Base-by-base conservation (phyloP, 345 rosid genomes). In the Brassica rapa region DNA sequence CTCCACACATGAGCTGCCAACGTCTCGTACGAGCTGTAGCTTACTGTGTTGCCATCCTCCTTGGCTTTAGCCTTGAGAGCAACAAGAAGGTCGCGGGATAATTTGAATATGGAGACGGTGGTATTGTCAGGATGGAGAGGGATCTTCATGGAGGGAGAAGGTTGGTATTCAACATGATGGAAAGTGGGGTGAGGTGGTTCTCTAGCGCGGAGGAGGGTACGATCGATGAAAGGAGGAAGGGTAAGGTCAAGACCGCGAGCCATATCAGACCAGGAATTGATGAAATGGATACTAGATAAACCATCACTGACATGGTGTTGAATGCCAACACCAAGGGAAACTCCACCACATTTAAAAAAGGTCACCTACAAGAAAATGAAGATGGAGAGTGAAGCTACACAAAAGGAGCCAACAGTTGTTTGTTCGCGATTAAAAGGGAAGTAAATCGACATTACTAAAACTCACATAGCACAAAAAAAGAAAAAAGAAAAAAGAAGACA, bases 261-360 rank as follows among this genome's bases (percentile, higher is more conserved):
- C 86, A 94, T 88, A 74, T 92, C 97, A 33, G 98, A 88, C 98
- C 98, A 94, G 15, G 97, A 69, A 9, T 94, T 94, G 67, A 94
- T 88, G 63, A 94, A 94, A 81, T 94, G 98, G 51, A 94, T 93
- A 66, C 97, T 97, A 39, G 98, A 92, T 83, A 84, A 92, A 37
- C 98, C 98, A 77, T 94, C 98, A 0, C 97, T 97, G 1, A 66
- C 93, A 77, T 92, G 93, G 80, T 94, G 98, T 72, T 94, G 97
- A 95, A 94, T 92, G 15, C 98, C 98, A 41, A 92, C 98, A 0
- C 98, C 98, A 61, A 94, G 93, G 16, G 98, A 92, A 41, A 80
- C 93, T 75, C 98, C 97, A 10, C 98, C 97, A 32, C 98, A 94
- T 82, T 92, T 94, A 81, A 94, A 91, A 80, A 79, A 80, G 21